Base-by-base conservation (phyloP, 1,139 yeast genomes). In the Saccharomycopsis hybrid region DNA sequence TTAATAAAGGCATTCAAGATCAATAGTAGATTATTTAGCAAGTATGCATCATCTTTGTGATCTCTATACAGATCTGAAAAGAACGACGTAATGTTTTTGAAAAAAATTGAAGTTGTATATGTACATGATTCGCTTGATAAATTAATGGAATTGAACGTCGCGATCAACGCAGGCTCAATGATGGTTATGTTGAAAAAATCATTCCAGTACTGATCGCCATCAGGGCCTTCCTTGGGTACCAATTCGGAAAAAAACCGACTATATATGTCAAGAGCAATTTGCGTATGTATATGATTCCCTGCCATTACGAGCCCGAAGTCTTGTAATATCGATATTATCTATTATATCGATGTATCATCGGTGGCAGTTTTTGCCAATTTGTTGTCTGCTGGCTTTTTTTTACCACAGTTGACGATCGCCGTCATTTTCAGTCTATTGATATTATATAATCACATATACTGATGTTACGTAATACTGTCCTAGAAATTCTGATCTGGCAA, bases 121-220 rank as follows among this genome's bases (percentile, higher is more conserved):
- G 38, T 4, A 36, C 42, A 44, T 11, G 44, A 37, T 5, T 24
- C 31, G 38, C 46, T 51, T 9, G 11, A 24, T 3, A 49, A 24
- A 33, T 44, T 46, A 3, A 50, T n/a, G 18, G 55, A 43, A 32
- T 44, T 47, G 27, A 52, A 52, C 2, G 55, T 52, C 2, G 55
- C 55, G 13, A 49, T 39, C 25, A 52, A 38, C n/a, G 55, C 51
- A 11, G 55, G 53, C 41, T 50, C 55, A 27, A 44, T 25, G n/a
- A 52, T 47, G 13, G 53, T 41, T 7, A 52, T 41, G 8, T 41
- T 35, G 36, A 52, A 52, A n/a, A 52, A 50, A 40, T 52, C 55
- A 9, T 47, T 31, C 53, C 53, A 52, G 29, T 50, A 52, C 28
- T 47, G 33, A 3, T 30, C 18, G 7, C 41, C 33, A 9, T 47